A percentile compares a stretch with the other conserved stretches of the same genome.
Conservation (phyloP, 2,329 filamentous ascomycete species). For the Aspergillus sojae region DNA sequence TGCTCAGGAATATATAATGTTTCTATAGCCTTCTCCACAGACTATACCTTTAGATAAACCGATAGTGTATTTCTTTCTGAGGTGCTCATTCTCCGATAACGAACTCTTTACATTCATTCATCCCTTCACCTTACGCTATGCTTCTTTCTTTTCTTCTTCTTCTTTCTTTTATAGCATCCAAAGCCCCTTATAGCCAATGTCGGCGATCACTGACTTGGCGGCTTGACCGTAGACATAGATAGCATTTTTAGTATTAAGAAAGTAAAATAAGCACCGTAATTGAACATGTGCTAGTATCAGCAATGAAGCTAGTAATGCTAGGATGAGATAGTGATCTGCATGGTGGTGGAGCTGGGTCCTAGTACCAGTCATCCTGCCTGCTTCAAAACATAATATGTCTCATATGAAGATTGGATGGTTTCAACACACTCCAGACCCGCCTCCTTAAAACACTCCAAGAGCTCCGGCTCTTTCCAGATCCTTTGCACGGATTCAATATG, state of each 20-base stretch:
- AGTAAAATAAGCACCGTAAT: background rate
- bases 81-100: no score
- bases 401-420: background rate
- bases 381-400: background rate
- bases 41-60: background rate
- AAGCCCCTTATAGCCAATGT: no score
- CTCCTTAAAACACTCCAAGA: background rate
- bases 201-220: no score
- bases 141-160: no score
- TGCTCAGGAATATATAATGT: background rate
- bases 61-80: no score
- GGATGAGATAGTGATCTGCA: background rate
- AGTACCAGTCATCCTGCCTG: background rate
- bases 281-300: background rate
- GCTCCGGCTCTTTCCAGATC: background rate
- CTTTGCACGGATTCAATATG: background rate
- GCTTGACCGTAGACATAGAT: background rate
- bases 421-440: background rate
- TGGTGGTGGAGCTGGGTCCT: background rate
- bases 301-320: background rate
- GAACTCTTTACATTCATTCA: no score
- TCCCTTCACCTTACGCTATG: no score
- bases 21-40: background rate
- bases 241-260: background rate
- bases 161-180: no score